Evolutionary conservation across 352 stramenopile genomes (phyloP), one percentile per base, ranked within the genome.

Genomic region (Phytopythium kandeliae): DNA sequence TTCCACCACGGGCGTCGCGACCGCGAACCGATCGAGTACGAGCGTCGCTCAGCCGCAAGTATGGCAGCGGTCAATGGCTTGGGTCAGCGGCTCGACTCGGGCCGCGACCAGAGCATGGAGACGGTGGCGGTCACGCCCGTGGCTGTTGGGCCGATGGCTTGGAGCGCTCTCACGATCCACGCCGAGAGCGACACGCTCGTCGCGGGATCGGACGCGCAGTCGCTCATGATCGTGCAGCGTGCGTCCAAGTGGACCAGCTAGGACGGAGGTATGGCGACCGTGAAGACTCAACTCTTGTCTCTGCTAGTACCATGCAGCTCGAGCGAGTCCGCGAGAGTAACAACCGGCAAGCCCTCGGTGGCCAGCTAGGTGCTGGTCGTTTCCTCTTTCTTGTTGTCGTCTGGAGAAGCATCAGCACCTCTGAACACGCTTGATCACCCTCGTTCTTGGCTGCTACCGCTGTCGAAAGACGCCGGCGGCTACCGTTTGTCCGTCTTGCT

Each of bases 141-240:
- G 6, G 53, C 52, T 16, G 60, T 52, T 2, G 58, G 70, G 24
- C 77, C 73, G 21, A 53, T 79, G 33, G 67, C 79, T n/a, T 92
- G 79, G 77, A 86, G 83, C 34, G 52, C 73, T 1, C 51, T 92
- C 36, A 75, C 74, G 9, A 47, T 92, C 51, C 79, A 92, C 63
- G 74, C 67, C 19, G 73, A 82, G 35, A 89, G 76, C 47, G 79
- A 92, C 49, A 85, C 76, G 55, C 62, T 92, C 13, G 55, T 92
- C 43, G 77, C 77, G 2, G 78, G 77, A 30, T 92, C 79, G 17
- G 82, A 92, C 40, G 78, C 78, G 44, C 77, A 92, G 54, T 85
- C 82, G 34, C 57, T 92, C 31, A 36, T 88, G 37, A 63, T 92
- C 46, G 62, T 90, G 25, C 73, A 85, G 62, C 43, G 79, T 17